phyloP scores from a whole-genome alignment of 495 filamentous ascomycete species.

The Cercophora sp. region DNA sequence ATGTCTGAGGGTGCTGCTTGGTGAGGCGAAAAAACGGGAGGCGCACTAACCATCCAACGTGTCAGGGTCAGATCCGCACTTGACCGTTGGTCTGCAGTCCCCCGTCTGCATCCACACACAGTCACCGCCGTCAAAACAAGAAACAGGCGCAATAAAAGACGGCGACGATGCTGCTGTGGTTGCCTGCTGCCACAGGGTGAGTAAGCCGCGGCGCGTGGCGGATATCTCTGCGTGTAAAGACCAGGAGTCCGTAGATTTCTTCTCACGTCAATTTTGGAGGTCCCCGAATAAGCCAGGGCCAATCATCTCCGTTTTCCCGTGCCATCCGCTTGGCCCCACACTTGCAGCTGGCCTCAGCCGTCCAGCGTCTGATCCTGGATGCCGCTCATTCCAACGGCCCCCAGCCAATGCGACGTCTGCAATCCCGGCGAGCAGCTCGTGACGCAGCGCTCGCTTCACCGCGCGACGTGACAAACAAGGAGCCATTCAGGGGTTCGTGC shows the following conservation, averaged over 20 bases:
- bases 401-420: no score
- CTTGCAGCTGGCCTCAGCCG: conserved; percentile 13
- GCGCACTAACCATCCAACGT: conserved; percentile 33
- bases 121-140: neutral
- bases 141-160: no score
- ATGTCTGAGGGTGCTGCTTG: conserved; percentile 6
- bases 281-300: conserved; percentile 32
- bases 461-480: no score
- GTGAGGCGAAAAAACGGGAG: conserved; percentile 33
- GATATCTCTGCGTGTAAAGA: conserved; percentile 18
- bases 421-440: no score
- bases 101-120: no score
- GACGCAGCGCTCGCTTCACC: conserved; percentile 1
- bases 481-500: neutral
- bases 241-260: conserved; percentile 30
- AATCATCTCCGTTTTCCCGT: conserved; percentile 14
- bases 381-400: no score
- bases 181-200: conserved; percentile 9
- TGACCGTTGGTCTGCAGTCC: conserved; percentile 10
- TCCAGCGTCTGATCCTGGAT: neutral
- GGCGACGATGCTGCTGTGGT: no score
- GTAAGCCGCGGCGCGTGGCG: conserved; percentile 1
- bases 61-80: conserved; percentile 26
- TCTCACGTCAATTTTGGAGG: conserved; percentile 34
- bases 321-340: conserved; percentile 20